phyloP scores from a whole-genome alignment of 306 rosid genomes.

The Castanea sativa region DNA sequence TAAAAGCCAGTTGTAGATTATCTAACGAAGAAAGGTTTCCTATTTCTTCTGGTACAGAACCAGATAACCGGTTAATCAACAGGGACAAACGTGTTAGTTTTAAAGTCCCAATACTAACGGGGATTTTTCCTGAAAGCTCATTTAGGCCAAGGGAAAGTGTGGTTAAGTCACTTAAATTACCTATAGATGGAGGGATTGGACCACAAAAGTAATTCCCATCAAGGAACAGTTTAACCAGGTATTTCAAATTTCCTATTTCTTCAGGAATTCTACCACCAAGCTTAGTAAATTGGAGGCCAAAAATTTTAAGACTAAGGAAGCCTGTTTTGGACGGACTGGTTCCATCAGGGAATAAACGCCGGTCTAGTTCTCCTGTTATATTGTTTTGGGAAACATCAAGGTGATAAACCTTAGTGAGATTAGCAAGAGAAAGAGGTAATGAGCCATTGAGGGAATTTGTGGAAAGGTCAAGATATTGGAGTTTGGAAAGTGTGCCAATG shows the following conservation, averaged over 20 bases:
- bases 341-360: slow-evolving; percentile 43
- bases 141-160: slow-evolving; percentile 8
- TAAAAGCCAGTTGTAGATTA: slow-evolving; percentile 30
- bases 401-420: slow-evolving; percentile 24
- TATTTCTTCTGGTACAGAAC: slow-evolving; percentile 8
- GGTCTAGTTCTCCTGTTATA: slow-evolving; percentile 40
- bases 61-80: slow-evolving; percentile 17
- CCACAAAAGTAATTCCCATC: slow-evolving; percentile 39
- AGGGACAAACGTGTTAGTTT: slow-evolving; percentile 15
- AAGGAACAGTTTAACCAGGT: slow-evolving; percentile 27
- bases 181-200: slow-evolving; percentile 47
- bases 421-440: slow-evolving; percentile 34
- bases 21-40: slow-evolving; percentile 27
- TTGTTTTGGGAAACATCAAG: slow-evolving; percentile 42
- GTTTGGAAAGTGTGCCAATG: neutral
- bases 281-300: slow-evolving; percentile 31
- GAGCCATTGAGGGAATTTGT: slow-evolving; percentile 20
- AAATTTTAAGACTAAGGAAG: slow-evolving; percentile 27
- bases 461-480: neutral
- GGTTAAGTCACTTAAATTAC: slow-evolving; percentile 35
- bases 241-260: slow-evolving; percentile 53
- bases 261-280: slow-evolving; percentile 43
- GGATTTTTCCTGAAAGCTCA: slow-evolving; percentile 26
- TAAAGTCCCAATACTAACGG: slow-evolving; percentile 8
- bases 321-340: slow-evolving; percentile 25